A percentile compares a stretch with the other conserved stretches of the same genome.
These are phyloP conservation scores for Nannochloropsis oceanica DNA, from an alignment of 108 stramenopile genomes.

Conservation along the genomic window DNA sequence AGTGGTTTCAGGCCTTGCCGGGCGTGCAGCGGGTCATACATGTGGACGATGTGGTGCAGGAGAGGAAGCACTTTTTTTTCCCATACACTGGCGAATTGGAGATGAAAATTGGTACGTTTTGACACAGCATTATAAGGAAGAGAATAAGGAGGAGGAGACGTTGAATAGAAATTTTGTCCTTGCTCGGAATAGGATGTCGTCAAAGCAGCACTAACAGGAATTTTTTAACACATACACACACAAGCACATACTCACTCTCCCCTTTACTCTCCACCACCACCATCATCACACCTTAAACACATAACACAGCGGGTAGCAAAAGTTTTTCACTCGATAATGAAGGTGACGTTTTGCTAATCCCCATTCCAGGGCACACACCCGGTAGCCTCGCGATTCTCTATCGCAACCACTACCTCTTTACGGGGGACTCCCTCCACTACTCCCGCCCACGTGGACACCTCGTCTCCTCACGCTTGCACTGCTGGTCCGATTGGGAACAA, in stretches of 20 bases:
- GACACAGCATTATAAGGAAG: too few relatives aligned
- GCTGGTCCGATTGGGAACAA: neutral
- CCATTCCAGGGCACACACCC: neutral
- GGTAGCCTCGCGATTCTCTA: neutral
- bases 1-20: neutral
- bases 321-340: neutral
- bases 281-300: too few relatives aligned
- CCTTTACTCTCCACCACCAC: too few relatives aligned
- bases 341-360: neutral
- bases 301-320: neutral
- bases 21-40: neutral
- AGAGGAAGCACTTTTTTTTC: neutral
- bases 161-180: too few relatives aligned
- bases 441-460: neutral
- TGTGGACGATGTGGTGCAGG: neutral
- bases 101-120: neutral
- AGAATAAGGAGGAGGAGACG: too few relatives aligned
- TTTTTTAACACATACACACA: too few relatives aligned
- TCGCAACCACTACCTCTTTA: neutral
- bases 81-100: neutral
- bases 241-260: too few relatives aligned
- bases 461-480: neutral
- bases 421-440: neutral
- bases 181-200: too few relatives aligned
- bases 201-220: too few relatives aligned